Evolutionary conservation across 164 flowering plant genomes (phyloP).

Genomic region (Platanus orientalis): DNA sequence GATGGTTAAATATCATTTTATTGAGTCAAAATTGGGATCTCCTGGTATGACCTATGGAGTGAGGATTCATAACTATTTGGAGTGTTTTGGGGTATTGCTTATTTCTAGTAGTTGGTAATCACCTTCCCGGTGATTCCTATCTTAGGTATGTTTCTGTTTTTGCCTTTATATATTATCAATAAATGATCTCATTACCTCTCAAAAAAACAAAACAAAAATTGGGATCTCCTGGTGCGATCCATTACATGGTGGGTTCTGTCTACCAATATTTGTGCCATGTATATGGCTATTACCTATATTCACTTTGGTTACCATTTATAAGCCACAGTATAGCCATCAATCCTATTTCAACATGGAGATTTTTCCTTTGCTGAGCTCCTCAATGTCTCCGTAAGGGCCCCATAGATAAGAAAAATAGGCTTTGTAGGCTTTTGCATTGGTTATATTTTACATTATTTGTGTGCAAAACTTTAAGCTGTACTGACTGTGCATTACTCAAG

Average conservation of each 20-base stretch:
- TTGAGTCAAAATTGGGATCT: neutral
- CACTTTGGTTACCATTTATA: neutral
- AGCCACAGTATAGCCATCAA: neutral
- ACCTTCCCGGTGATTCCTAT: no score
- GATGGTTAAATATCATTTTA: neutral
- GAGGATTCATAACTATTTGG: no score
- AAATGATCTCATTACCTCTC: no score
- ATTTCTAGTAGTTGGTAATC: no score
- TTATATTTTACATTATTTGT: conserved; percentile 1
- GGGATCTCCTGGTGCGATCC: neutral
- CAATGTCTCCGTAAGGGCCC: neutral
- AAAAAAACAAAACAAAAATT: no score
- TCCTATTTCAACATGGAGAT: conserved; percentile 6
- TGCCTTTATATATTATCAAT: no score
- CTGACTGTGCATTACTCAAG: conserved; percentile 25
- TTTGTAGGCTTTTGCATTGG: neutral
- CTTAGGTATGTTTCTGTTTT: no score
- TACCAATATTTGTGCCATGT: neutral
- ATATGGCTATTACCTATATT: neutral
- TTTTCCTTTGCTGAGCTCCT: neutral
- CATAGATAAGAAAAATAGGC: neutral
- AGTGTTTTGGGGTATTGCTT: no score
- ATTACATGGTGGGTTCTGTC: neutral
- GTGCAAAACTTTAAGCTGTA: neutral
- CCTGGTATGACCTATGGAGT: no score